phyloP scores from a whole-genome alignment of 2,329 filamentous ascomycete species.

The Neurospora sp. region DNA sequence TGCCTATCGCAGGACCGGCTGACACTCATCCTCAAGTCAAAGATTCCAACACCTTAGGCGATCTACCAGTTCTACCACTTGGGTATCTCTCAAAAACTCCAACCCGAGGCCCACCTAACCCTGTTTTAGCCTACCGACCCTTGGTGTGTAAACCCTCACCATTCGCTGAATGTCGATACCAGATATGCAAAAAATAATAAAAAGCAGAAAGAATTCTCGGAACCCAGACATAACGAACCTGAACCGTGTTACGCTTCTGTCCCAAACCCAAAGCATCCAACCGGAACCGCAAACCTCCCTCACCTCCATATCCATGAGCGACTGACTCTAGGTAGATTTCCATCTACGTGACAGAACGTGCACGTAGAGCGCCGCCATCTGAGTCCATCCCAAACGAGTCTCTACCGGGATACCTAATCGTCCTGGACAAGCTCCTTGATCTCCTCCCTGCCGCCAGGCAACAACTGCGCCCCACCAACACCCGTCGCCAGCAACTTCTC shows the following conservation, averaged over 20 bases:
- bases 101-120: neutral
- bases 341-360: neutral
- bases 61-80: neutral
- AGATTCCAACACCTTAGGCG: neutral
- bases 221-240: neutral
- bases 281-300: neutral
- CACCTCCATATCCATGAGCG: neutral
- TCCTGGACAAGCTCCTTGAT: conserved; percentile 59
- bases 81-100: neutral
- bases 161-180: neutral
- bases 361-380: neutral
- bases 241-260: neutral
- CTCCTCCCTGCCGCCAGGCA: conserved; percentile 40
- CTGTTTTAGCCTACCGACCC: neutral
- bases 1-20: neutral
- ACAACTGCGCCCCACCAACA: conserved; percentile 26
- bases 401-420: conserved; percentile 29
- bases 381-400: neutral
- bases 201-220: neutral
- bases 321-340: conserved; percentile 5
- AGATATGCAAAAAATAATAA: neutral
- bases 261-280: neutral
- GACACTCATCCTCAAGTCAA: neutral
- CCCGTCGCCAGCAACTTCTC: conserved; percentile 21
- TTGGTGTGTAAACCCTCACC: neutral